These are phyloP conservation scores for Solanum pimpinellifolium DNA, from an alignment of 257 asterid species.

Conservation along the genomic window DNA sequence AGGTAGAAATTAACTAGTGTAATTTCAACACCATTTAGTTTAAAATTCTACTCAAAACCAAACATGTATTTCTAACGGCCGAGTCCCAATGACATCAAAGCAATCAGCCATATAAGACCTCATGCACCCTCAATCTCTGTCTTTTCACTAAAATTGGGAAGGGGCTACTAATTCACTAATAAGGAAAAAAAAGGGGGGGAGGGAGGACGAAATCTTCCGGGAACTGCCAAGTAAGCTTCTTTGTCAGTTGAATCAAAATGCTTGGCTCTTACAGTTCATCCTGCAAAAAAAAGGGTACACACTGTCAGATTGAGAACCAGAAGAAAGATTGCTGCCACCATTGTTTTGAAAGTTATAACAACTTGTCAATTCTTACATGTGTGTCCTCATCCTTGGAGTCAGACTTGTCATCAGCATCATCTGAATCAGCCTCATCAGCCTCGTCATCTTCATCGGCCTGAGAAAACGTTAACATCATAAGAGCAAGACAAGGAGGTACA, in stretches of 20 bases:
- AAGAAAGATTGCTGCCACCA: not conserved
- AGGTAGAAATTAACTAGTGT: not conserved
- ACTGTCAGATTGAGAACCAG: not conserved
- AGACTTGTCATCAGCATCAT: slow-evolving; percentile 28
- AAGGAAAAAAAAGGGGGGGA: not conserved
- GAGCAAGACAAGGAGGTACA: not conserved
- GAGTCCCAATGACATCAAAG: slow-evolving; percentile 5
- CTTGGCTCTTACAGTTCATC: slow-evolving; percentile 52
- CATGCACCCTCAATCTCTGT: slow-evolving; percentile 23
- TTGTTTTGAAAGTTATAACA: not conserved
- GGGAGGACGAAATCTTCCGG: not conserved
- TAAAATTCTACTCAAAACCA: not conserved
- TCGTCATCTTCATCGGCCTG: slow-evolving; percentile 75
- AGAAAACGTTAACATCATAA: not conserved
- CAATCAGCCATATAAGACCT: slow-evolving; percentile 5
- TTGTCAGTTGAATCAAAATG: not conserved
- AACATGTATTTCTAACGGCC: slow-evolving; percentile 1
- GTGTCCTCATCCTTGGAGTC: slow-evolving; percentile 35
- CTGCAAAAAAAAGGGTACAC: slow-evolving; percentile 23
- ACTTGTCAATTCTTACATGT: slow-evolving; percentile 27
- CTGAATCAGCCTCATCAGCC: slow-evolving; percentile 19
- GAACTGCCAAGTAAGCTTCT: slow-evolving; percentile 7
- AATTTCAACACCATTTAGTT: not conserved
- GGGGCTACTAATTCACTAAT: slow-evolving; percentile 6
- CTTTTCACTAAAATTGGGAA: slow-evolving; percentile 8